Evolutionary conservation across 139 green algal species (phyloP), one percentile per base, ranked within the genome.

Genomic region (Chlamydomonas sp.): DNA sequence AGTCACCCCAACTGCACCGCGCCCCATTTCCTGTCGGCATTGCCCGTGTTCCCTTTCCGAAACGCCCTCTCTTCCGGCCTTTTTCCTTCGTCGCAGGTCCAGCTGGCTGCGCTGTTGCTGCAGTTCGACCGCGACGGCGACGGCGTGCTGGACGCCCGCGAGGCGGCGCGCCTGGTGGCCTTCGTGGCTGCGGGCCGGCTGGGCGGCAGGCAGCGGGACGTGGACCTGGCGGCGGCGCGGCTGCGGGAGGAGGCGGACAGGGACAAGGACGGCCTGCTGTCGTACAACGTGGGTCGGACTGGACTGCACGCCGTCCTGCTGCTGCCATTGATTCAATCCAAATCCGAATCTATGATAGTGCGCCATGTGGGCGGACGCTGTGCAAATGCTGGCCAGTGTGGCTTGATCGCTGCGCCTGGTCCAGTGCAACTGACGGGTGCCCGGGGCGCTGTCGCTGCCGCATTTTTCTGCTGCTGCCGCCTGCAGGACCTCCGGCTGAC

Each of bases 91-190:
- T 8, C 61, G 10, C 84, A 89, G 77, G 60, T 92, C 3, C 63
- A 73, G 49, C 89, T 92, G 62, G 31, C 76, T 8, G 67, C 66
- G 15, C 68, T 92, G 49, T 16, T 88, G 74, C 61, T 67, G 1
- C 74, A 87, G 85, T 92, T 92, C 60, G 85, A 90, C 85, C 60
- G 59, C 2, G 80, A 90, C 76, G 60, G 80, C 20, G 84, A 88
- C 67, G 85, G 89, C 57, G 2, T 61, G 18, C 89, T 92, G 16
- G 62, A 66, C 31, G 17, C 59, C 0, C 5, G 7, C 7, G 89
- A 92, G 78, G 78, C 85, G 3, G 59, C 61, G 5, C 80, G 85
- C 49, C 78, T 92, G 76, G 17, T 92, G 63, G 31, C n/a, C 62
- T 87, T 59, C 71, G 7, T 80, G 72, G 72, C 83, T 2, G 73